phyloP scores from a whole-genome alignment of 202 grass and related monocot species.

The Zoysia matrella region DNA sequence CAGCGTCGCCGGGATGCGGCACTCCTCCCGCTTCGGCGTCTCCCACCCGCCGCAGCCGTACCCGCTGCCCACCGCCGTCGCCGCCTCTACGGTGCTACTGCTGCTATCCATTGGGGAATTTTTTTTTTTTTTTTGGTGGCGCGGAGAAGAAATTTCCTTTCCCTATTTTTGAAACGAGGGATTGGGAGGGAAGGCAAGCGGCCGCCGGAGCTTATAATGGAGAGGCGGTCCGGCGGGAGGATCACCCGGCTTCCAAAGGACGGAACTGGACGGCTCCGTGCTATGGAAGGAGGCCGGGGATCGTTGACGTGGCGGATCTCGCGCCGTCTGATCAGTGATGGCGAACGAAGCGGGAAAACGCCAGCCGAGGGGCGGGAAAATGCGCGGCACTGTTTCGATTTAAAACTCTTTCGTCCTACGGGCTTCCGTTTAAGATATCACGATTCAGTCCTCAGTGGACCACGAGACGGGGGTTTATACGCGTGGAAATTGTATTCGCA shows the following conservation, averaged over 20 bases:
- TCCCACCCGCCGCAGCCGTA: conserved; percentile 64
- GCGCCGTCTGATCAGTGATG: conserved; percentile 18
- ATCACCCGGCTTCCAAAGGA: conserved; percentile 47
- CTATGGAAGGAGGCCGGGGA: conserved; percentile 32
- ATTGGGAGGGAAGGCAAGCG: conserved; percentile 59
- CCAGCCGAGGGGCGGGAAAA: conserved; percentile 37
- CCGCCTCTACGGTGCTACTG: conserved; percentile 22
- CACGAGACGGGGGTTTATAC: fast-evolving
- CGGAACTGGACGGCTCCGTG: conserved; percentile 61
- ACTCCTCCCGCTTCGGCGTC: conserved; percentile 88
- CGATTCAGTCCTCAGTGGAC: fast-evolving
- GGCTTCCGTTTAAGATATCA: fast-evolving
- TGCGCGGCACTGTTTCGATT: conserved; percentile 33
- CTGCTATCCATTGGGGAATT: conserved; percentile 48
- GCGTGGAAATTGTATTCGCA: fast-evolving
- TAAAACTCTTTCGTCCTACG: not conserved
- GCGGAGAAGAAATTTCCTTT: conserved; percentile 19
- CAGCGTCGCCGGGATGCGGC: conserved; percentile 61
- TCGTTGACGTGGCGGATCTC: conserved; percentile 26
- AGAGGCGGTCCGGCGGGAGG: conserved; percentile 12
- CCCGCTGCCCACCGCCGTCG: not conserved
- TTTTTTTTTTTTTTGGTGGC: not conserved
- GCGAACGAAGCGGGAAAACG: conserved; percentile 48
- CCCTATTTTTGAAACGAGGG: conserved; percentile 60
- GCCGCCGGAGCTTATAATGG: conserved; percentile 45